Evolutionary conservation across 257 asterid species (phyloP).

Genomic region (Solanum paucissectum): DNA sequence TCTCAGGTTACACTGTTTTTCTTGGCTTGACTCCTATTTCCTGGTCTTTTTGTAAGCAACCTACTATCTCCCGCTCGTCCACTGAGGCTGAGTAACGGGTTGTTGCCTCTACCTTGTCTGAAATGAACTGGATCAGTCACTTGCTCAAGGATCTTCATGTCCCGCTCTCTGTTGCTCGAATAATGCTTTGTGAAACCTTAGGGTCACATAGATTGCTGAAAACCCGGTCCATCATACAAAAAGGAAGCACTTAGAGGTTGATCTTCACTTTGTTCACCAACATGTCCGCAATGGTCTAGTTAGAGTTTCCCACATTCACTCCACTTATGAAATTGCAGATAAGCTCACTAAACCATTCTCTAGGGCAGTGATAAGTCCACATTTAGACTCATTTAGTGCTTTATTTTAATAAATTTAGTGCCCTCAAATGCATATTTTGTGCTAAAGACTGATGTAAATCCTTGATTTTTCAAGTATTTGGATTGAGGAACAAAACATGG

Average conservation of each 20-base stretch:
- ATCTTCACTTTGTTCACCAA: background rate
- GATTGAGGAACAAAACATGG: too few relatives aligned
- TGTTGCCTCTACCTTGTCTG: background rate
- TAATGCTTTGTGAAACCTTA: background rate
- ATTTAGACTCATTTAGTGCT: too few relatives aligned
- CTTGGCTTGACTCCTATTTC: background rate
- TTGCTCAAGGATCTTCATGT: background rate
- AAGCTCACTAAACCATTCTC: background rate
- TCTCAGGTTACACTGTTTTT: background rate
- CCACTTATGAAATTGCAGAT: background rate
- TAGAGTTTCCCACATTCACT: background rate
- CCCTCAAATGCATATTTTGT: too few relatives aligned
- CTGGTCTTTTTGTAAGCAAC: background rate
- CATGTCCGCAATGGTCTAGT: background rate
- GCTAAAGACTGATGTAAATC: too few relatives aligned
- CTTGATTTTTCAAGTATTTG: too few relatives aligned
- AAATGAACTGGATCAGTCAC: background rate
- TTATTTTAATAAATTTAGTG: too few relatives aligned
- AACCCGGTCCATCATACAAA: background rate
- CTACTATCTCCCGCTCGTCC: background rate
- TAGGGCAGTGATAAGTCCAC: background rate
- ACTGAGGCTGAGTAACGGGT: background rate
- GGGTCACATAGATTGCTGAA: background rate
- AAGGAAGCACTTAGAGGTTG: background rate
- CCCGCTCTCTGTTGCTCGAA: background rate